These are phyloP conservation scores for Amylostereum chailletii DNA, from an alignment of 1,284 basidiomycete species.

Conservation along the genomic window DNA sequence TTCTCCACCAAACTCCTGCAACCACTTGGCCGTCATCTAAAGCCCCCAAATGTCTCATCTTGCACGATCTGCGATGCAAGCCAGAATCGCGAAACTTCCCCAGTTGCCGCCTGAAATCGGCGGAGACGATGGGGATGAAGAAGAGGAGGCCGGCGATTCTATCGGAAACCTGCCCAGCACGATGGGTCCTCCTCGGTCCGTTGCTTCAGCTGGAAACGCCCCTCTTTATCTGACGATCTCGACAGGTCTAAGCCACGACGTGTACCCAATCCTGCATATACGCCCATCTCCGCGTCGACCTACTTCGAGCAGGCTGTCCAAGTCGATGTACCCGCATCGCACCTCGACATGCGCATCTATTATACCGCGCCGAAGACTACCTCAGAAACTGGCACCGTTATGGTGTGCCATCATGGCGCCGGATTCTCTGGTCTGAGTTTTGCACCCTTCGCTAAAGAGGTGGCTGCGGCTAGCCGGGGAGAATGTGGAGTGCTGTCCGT, in stretches of 20 bases:
- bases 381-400: slow-evolving; percentile 51
- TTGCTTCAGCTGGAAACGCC: slow-evolving; percentile 8
- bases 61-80: slow-evolving; percentile 59
- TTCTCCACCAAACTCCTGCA: too few species aligned
- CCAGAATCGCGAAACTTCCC: slow-evolving; percentile 61
- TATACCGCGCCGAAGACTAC: slow-evolving; percentile 52
- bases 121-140: slow-evolving; percentile 48
- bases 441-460: slow-evolving; percentile 79
- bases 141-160: slow-evolving; percentile 51
- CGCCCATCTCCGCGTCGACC: slow-evolving; percentile 66
- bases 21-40: neutral
- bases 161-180: slow-evolving; percentile 53
- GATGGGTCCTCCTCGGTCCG: slow-evolving; percentile 52
- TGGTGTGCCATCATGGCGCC: slow-evolving; percentile 93
- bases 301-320: slow-evolving; percentile 76
- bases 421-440: slow-evolving; percentile 88
- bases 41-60: slow-evolving; percentile 56
- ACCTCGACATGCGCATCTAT: slow-evolving; percentile 68
- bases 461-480: slow-evolving; percentile 52
- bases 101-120: slow-evolving; percentile 32
- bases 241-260: neutral
- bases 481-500: slow-evolving; percentile 79
- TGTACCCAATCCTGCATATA: slow-evolving; percentile 46
- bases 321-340: slow-evolving; percentile 52
- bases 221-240: too few species aligned